phyloP scores from a whole-genome alignment of 129 eudicot species.

The Scalesia atractyloides region DNA sequence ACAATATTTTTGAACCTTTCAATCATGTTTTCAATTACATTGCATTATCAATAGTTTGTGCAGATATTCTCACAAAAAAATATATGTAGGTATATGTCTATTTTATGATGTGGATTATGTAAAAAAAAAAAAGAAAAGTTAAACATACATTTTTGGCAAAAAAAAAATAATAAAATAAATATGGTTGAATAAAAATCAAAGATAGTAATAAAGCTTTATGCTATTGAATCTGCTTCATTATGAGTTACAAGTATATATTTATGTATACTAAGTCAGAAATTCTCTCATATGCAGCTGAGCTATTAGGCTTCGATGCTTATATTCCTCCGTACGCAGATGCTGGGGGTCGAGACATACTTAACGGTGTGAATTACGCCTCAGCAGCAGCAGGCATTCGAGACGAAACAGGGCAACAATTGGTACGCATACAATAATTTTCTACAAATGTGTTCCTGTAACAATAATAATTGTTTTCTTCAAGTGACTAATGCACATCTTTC shows the following conservation, averaged over 20 bases:
- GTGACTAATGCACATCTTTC: background rate
- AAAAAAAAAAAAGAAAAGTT: too few species aligned
- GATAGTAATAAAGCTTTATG: too few species aligned
- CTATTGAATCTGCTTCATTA: background rate
- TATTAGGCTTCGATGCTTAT: conserved; percentile 59
- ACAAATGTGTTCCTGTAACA: background rate
- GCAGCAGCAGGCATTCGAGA: conserved; percentile 85
- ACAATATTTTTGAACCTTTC: too few species aligned
- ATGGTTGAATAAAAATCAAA: too few species aligned
- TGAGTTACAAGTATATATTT: background rate
- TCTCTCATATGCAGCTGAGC: conserved; percentile 56
- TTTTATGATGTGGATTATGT: too few species aligned
- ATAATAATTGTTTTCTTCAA: background rate
- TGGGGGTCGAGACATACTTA: conserved; percentile 52
- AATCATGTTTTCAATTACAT: too few species aligned
- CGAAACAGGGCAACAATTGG: conserved; percentile 85
- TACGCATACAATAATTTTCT: conserved; percentile 18
- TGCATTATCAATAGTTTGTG: too few species aligned
- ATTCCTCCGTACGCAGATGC: conserved; percentile 62
- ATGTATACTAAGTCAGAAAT: background rate
- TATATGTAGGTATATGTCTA: too few species aligned
- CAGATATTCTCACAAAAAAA: too few species aligned
- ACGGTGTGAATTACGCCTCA: conserved; percentile 81
- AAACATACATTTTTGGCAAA: too few species aligned
- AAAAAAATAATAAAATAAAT: too few species aligned